Evolutionary conservation across 2,329 filamentous ascomycete species (phyloP).

Genomic region (Aspergillus candidus): DNA sequence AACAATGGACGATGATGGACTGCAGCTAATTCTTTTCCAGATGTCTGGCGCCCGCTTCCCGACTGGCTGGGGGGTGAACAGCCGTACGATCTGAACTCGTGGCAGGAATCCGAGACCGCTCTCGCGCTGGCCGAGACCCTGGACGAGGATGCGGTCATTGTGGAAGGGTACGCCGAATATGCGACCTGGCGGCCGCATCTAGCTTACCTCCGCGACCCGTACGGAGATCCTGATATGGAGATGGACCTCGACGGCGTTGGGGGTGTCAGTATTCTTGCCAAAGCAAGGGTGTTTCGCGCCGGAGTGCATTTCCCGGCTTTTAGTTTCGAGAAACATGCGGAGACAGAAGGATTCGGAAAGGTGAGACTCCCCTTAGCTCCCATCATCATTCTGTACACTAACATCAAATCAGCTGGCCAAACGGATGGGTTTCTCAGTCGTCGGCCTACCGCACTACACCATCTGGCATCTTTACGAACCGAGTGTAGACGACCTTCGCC

Average conservation of each 20-base stretch:
- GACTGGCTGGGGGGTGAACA: slow-evolving; percentile 99
- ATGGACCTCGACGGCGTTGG: slow-evolving; percentile 99
- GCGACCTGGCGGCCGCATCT: slow-evolving; percentile 97
- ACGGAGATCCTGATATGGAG: slow-evolving; percentile 97
- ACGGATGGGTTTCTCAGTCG: slow-evolving; percentile 90
- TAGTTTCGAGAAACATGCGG: slow-evolving; percentile 96
- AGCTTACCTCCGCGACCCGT: slow-evolving; percentile 92
- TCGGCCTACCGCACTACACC: slow-evolving; percentile 93
- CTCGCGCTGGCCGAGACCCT: slow-evolving; percentile 87
- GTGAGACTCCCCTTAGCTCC: slow-evolving; percentile 43
- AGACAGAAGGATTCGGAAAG: slow-evolving; percentile 98
- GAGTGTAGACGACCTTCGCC: slow-evolving; percentile 92
- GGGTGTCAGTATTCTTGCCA: slow-evolving; percentile 93
- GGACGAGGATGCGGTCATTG: slow-evolving; percentile 96
- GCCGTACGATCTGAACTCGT: slow-evolving; percentile 96
- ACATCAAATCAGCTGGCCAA: slow-evolving; percentile 71
- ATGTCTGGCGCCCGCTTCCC: slow-evolving; percentile 97
- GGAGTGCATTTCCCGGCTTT: slow-evolving; percentile 98
- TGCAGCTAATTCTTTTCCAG: slow-evolving; percentile 36
- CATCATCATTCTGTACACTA: slow-evolving; percentile 3
- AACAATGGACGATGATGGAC: too few species aligned
- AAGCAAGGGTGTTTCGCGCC: slow-evolving; percentile 88
- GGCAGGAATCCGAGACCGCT: slow-evolving; percentile 98
- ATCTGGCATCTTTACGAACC: slow-evolving; percentile 99
- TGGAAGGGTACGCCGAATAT: slow-evolving; percentile 97